These are phyloP conservation scores for Puccinellia tenuiflora DNA, from an alignment of 176 grass and related monocot species.

Conservation along the genomic window DNA sequence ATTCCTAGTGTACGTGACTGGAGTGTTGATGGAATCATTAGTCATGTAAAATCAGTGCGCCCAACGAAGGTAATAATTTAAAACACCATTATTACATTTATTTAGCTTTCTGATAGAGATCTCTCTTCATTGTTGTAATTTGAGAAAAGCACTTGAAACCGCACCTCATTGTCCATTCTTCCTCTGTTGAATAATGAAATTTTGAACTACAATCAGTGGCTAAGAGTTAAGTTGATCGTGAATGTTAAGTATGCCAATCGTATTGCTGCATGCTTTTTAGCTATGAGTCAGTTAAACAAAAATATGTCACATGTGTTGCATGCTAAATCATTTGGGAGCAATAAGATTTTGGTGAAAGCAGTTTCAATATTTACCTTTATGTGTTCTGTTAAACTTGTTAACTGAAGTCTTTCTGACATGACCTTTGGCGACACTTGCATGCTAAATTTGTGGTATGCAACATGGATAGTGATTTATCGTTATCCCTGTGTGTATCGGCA, in stretches of 20 bases:
- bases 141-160: background rate
- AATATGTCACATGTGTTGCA: background rate
- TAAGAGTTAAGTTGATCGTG: background rate
- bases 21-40: conserved; percentile 34
- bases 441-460: background rate
- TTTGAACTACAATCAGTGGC: background rate
- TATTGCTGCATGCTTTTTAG: background rate
- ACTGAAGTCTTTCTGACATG: background rate
- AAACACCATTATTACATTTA: background rate
- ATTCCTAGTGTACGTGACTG: conserved; percentile 14
- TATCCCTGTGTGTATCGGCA: background rate
- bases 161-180: background rate
- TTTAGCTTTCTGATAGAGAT: background rate
- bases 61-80: background rate
- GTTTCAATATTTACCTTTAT: background rate
- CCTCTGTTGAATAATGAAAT: background rate
- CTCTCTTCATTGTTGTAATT: background rate
- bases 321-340: background rate
- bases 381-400: background rate
- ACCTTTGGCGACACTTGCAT: background rate
- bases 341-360: background rate
- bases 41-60: conserved; percentile 8
- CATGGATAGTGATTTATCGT: background rate
- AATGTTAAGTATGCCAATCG: background rate
- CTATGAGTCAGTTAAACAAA: background rate